phyloP scores from a whole-genome alignment of 2,329 filamentous ascomycete species.

The Verticillium klebahnii region DNA sequence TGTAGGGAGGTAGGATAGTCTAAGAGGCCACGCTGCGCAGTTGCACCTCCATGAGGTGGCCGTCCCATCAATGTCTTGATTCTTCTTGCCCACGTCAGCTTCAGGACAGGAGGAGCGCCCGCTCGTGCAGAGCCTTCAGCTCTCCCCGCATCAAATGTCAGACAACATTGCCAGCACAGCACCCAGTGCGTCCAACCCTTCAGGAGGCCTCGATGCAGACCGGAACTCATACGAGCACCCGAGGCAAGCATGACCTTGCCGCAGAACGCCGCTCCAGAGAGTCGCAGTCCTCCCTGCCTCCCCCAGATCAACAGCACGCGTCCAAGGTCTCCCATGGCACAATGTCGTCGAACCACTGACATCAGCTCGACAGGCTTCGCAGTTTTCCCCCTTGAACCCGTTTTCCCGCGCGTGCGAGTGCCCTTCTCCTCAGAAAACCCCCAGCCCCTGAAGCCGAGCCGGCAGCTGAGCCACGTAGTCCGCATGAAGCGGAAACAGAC shows the following conservation, averaged over 20 bases:
- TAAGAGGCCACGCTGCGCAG: not conserved
- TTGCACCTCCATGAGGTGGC: not conserved
- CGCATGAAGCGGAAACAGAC: not conserved
- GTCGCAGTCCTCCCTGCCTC: not conserved
- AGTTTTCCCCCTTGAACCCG: not conserved
- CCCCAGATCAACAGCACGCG: not conserved
- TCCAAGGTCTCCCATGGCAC: not conserved
- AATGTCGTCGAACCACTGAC: not conserved
- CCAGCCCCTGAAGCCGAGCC: not conserved
- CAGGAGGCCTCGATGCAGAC: not conserved
- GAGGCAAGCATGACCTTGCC: not conserved
- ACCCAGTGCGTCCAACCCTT: not conserved
- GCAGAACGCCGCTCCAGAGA: not conserved
- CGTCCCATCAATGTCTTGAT: not conserved
- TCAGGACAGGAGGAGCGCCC: not conserved
- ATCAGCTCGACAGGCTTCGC: not conserved
- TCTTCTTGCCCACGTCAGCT: not conserved
- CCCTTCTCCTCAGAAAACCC: not conserved
- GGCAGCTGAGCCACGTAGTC: not conserved
- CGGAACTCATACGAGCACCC: not conserved
- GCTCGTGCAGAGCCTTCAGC: not conserved
- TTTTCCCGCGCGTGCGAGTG: not conserved
- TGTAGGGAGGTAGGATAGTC: not conserved
- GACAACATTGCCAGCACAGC: not conserved
- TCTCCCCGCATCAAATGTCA: not conserved